A percentile compares a stretch with the other conserved stretches of the same genome.
Conservation (phyloP, 495 filamentous ascomycete species). For the Tuber melanosporum region DNA sequence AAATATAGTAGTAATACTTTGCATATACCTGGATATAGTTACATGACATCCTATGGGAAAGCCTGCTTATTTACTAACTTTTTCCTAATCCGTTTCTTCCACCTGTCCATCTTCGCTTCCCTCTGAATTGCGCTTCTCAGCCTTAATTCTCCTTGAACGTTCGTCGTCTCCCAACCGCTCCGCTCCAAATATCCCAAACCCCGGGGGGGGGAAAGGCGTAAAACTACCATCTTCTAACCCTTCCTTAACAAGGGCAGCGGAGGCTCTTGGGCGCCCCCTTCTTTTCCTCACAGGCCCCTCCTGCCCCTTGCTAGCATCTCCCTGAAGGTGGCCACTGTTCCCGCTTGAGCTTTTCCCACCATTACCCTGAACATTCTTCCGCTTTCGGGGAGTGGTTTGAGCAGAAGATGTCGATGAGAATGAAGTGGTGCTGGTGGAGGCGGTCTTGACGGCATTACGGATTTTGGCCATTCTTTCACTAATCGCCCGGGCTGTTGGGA, state of each 20-base stretch:
- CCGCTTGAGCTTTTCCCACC: neutral
- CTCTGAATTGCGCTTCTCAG: neutral
- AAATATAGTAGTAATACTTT: neutral
- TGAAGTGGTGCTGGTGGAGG: neutral
- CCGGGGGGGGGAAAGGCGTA: neutral
- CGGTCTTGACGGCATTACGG: slow-evolving; percentile 7
- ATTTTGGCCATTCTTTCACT: slow-evolving; percentile 26
- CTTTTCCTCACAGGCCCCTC: neutral
- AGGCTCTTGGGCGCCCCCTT: neutral
- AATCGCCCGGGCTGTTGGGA: slow-evolving; percentile 31
- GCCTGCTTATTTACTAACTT: neutral
- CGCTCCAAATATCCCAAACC: neutral
- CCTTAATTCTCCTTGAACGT: neutral
- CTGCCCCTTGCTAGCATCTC: neutral
- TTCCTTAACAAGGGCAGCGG: neutral
- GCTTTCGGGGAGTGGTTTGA: slow-evolving; percentile 22
- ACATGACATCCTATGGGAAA: neutral
- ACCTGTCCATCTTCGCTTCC: neutral
- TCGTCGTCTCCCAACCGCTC: neutral
- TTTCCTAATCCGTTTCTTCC: neutral
- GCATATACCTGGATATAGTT: neutral
- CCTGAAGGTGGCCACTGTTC: neutral
- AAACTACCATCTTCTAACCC: neutral
- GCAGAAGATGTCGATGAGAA: neutral
- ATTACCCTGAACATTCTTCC: slow-evolving; percentile 9